Evolutionary conservation across 139 green algal genomes (phyloP), one percentile per base, ranked within the genome.

Genomic region (Chlamydomonas sp.): DNA sequence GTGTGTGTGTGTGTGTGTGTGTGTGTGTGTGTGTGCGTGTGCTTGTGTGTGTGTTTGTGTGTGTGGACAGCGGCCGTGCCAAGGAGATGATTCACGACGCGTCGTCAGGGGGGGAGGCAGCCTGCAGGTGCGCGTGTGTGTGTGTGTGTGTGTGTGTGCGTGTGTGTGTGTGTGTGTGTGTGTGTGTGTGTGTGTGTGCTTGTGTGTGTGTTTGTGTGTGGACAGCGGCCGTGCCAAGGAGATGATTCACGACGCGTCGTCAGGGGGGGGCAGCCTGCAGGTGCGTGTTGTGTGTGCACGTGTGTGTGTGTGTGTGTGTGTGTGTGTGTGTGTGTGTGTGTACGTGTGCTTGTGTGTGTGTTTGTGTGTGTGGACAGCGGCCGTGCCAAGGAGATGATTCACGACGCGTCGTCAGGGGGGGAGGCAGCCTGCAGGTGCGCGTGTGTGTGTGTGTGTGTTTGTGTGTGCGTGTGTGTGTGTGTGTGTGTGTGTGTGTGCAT

Each of bases 61-160:
- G n/a, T n/a, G n/a, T n/a, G n/a, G n/a, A n/a, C 13, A 54, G 43
- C 16, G 20, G 43, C 13, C 43, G 75, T 0, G 70, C 70, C 65
- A 81, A 81, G 59, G 75, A 81, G 65, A 81, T 81, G 70, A 58
- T 81, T 24, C 65, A 77, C 38, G 70, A 77, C 16, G n/a, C n/a
- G 63, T 70, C 30, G 47, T 58, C 35, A 76, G 75, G 48, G 70
- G 70, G 0, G 70, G 28, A 0, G 75, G 70, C 65, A 77, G 70
- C 58, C 48, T 81, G 59, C 70, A 76, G 70, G 76, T 73, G 67
- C 67, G 76, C 6, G 35, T 1, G 60, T 68, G 60, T 8, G 29
- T 13, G 16, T 20, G 60, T 10, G 26, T 8, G 60, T 49, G 29
- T 48, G 60, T 49, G 60, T 13, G n/a, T n/a, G n/a, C n/a, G n/a